Conservation (phyloP, 2,329 filamentous ascomycete species). For the Claviceps paspali region DNA sequence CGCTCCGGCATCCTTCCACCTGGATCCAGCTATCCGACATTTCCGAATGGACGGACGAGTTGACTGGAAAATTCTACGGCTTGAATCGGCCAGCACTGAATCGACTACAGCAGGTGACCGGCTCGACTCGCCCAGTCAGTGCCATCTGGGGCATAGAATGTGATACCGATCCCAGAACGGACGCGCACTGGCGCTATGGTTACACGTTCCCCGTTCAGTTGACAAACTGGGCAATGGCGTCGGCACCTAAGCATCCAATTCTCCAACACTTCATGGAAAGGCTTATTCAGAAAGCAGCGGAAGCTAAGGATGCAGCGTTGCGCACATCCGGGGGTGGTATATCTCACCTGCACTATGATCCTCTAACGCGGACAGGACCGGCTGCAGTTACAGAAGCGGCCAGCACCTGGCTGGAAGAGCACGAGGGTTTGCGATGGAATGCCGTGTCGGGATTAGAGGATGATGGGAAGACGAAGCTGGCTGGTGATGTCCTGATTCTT, state of each 20-base stretch:
- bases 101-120: not conserved
- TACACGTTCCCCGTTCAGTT: slow-evolving; percentile 11
- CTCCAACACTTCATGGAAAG: slow-evolving; percentile 8
- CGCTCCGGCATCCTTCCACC: slow-evolving; percentile 1
- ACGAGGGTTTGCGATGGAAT: slow-evolving; percentile 10
- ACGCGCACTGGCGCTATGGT: slow-evolving; percentile 11
- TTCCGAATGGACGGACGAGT: slow-evolving; percentile 1
- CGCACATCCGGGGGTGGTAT: not conserved
- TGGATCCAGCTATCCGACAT: slow-evolving; percentile 2
- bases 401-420: slow-evolving; percentile 8
- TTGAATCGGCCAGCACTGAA: not conserved
- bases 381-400: slow-evolving; percentile 11
- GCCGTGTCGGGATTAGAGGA: slow-evolving; percentile 9
- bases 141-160: slow-evolving; percentile 4
- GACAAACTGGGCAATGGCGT: slow-evolving; percentile 12
- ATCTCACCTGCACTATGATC: slow-evolving; percentile 6
- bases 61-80: slow-evolving; percentile 2
- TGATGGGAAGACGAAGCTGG: slow-evolving; percentile 9
- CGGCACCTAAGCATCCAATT: slow-evolving; percentile 8
- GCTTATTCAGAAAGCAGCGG: slow-evolving; percentile 5
- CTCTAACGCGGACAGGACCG: slow-evolving; percentile 10
- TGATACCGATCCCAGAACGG: slow-evolving; percentile 7
- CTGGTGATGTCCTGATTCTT: slow-evolving; percentile 9
- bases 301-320: slow-evolving; percentile 1
- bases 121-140: not conserved